Conservation (phyloP, 176 grass and related monocot species). For the Tillandsia leiboldiana region DNA sequence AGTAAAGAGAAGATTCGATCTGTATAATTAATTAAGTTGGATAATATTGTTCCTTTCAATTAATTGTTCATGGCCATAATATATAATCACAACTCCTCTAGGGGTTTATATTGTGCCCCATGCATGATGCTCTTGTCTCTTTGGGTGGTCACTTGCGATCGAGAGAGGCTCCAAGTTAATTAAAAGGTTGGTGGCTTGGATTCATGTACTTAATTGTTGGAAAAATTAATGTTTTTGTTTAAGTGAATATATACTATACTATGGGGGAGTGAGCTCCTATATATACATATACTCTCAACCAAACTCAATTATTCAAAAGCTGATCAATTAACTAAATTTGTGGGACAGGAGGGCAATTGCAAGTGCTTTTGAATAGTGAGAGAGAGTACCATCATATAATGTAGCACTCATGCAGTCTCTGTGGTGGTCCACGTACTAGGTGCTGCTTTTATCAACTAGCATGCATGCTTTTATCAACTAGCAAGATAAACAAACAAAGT, state of each 20-base stretch:
- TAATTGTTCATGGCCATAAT: conserved; percentile 18
- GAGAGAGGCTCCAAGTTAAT: not conserved
- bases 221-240: not conserved
- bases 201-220: conserved; percentile 19
- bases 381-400: no score
- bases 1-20: conserved; percentile 40
- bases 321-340: not conserved
- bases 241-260: not conserved
- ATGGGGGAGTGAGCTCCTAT: conserved; percentile 6
- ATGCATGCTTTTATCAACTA: not conserved
- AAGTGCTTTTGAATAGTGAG: no score
- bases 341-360: no score
- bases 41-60: conserved; percentile 8
- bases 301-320: not conserved
- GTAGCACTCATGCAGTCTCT: no score
- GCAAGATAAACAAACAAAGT: not conserved
- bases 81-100: conserved; percentile 9
- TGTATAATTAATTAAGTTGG: conserved; percentile 14
- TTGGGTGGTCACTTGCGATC: conserved; percentile 1
- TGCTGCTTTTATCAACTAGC: not conserved
- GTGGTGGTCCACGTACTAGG: no score
- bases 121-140: conserved; percentile 3
- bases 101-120: not conserved
- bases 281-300: conserved; percentile 4
- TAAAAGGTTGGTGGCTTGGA: conserved; percentile 5